A percentile compares a stretch with the other conserved stretches of the same genome.
These are phyloP conservation scores for Malbranchea zuffiana DNA, from an alignment of 2,329 filamentous ascomycete species.

Conservation along the genomic window DNA sequence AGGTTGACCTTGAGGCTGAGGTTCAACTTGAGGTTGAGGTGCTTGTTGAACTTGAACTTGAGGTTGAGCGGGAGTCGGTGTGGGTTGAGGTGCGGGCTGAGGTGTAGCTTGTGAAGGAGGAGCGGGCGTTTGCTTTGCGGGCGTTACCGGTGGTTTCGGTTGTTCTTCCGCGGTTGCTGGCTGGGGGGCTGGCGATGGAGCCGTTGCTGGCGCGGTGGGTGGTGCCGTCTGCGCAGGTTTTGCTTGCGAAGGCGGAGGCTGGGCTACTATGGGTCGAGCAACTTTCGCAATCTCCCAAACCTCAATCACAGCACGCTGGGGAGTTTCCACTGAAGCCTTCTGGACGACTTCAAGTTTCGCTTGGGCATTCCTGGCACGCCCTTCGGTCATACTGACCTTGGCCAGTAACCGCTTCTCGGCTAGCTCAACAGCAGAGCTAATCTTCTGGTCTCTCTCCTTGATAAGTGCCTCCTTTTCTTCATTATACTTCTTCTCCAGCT, in stretches of 20 bases:
- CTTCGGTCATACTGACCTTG: conserved; percentile 69
- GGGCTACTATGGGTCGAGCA: conserved; percentile 27
- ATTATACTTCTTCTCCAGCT: conserved; percentile 30
- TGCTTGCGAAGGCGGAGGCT: conserved; percentile 14
- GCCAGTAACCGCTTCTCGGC: conserved; percentile 63
- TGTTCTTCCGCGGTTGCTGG: conserved; percentile 12
- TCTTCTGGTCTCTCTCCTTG: conserved; percentile 44
- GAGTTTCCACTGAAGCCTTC: conserved; percentile 73
- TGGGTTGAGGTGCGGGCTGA: conserved; percentile 1
- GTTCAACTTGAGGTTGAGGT: conserved; percentile 15
- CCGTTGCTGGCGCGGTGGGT: conserved; percentile 13
- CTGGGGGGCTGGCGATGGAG: conserved; percentile 12
- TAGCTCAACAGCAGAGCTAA: conserved; percentile 54
- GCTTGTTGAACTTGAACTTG: conserved; percentile 13
- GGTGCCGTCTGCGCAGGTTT: conserved; percentile 14
- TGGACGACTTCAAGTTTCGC: conserved; percentile 71
- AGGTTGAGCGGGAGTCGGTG: conserved; percentile 6
- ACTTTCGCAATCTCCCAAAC: conserved; percentile 75
- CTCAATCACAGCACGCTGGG: conserved; percentile 68
- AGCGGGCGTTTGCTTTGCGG: conserved; percentile 14
- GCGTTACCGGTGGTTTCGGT: conserved; percentile 13
- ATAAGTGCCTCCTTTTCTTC: conserved; percentile 33
- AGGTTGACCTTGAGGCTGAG: conserved; percentile 11
- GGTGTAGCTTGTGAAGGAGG: conserved; percentile 7
- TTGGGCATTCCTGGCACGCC: conserved; percentile 50